Evolutionary conservation across 768 basidiomycete species (phyloP).

Genomic region (Terana coerulea): DNA sequence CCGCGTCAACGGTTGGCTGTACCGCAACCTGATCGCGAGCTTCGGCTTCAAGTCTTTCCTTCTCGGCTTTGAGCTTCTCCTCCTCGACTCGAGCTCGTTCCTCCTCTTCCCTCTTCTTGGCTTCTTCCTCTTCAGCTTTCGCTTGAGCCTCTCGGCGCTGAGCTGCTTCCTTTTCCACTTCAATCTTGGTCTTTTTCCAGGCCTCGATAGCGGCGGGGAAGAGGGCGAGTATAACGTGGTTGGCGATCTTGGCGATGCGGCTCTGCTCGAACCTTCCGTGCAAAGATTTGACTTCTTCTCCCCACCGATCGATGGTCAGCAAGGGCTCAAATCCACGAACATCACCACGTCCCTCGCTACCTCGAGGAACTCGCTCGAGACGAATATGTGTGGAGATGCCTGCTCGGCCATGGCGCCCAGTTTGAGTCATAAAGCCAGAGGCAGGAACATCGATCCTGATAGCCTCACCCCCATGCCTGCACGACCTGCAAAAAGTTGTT

Average conservation of each 20-base stretch:
- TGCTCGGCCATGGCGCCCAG: conserved; percentile 47
- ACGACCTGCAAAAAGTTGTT: conserved; percentile 68
- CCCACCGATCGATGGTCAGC: conserved; percentile 83
- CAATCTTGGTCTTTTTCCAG: conserved; percentile 35
- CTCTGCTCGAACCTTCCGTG: conserved; percentile 72
- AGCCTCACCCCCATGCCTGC: conserved; percentile 50
- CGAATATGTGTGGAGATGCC: conserved; percentile 55
- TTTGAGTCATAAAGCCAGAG: conserved; percentile 49
- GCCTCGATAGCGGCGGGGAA: conserved; percentile 76
- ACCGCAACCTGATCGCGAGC: conserved; percentile 10
- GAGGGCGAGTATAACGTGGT: conserved; percentile 69
- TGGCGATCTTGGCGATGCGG: conserved; percentile 60
- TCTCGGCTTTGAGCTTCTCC: conserved; percentile 20
- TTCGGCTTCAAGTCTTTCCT: conserved; percentile 25
- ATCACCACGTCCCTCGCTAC: conserved; percentile 36
- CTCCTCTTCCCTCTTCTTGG: conserved; percentile 34
- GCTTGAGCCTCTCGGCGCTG: conserved; percentile 43
- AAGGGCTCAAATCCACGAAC: conserved; percentile 67
- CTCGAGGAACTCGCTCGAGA: conserved; percentile 50
- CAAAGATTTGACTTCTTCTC: conserved; percentile 80
- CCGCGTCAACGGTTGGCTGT: conserved; percentile 27
- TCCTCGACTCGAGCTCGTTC: conserved; percentile 34
- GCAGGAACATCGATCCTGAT: conserved; percentile 78
- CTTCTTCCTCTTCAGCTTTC: conserved; percentile 48
- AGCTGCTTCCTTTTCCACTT: conserved; percentile 34